Base-by-base conservation (phyloP, 2,329 filamentous ascomycete species). In the Fusarium circinatum region DNA sequence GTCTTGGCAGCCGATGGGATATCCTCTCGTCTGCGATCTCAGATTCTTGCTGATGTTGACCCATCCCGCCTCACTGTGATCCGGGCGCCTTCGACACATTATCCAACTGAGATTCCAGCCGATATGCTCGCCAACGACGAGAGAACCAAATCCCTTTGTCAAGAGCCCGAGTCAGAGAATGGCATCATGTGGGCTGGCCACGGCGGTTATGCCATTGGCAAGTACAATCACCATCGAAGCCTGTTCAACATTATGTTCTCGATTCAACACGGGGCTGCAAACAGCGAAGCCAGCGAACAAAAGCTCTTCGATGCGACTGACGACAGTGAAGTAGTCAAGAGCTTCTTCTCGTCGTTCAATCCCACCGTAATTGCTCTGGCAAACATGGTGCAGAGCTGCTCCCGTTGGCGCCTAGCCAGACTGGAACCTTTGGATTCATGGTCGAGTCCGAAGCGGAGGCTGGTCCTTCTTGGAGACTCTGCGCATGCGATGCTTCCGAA, bases 111-210 rank as follows among this genome's bases (percentile, higher is more conserved):
- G 3, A 45, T 52, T 3, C 28, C 59, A 6, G 38, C 41, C 4
- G 20, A 47, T 1, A 62, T 63, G 58, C 59, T 66, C 8, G 22
- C 9, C 22, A 66, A 36, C 1, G 44, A 63, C 18, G 51, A 63
- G 1, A 56, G 5, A 8, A 63, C 59, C 17, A 66, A 41, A 8
- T 44, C 51, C 10, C 48, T 66, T 4, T 30, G 51, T 34, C 4
- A 44, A 2, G 13, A 48, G 12, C 51, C 64, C 2, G 32, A 66
- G 1, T 66, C 64, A n/a, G 59, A 66, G 9, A 56, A 63, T 4
- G 49, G 59, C 1, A 51, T 66, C 9, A 66, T 66, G 64, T 66
- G 64, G 64, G 58, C 64, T 38, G 64, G 64, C 3, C 51, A 66
- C 8, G 59, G 64, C 4, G 59, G 51, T 6, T 66, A 63, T 44